phyloP scores from a whole-genome alignment of 148 eudicot genomes.

The Camellia sinensis region DNA sequence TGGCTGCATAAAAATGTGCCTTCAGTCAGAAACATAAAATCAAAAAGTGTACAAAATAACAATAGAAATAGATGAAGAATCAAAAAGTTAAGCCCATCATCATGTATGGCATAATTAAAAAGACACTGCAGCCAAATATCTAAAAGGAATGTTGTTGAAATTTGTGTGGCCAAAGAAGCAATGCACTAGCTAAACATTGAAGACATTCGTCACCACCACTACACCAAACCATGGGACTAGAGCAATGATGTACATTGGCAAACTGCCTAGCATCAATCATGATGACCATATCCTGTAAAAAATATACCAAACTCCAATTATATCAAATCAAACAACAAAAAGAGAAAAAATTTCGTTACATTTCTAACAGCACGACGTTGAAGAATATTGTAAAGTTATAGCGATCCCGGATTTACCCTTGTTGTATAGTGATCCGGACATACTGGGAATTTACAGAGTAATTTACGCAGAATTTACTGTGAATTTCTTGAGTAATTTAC shows the following conservation, averaged over 20 bases:
- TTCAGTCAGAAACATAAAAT: conserved; percentile 25
- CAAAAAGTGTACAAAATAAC: too few relatives aligned
- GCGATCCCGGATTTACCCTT: too few relatives aligned
- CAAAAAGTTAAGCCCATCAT: neutral
- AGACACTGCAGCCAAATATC: neutral
- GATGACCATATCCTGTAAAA: neutral
- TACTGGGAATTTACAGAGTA: too few relatives aligned
- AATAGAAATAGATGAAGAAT: neutral
- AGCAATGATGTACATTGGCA: neutral
- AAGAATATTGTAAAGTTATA: conserved; percentile 92
- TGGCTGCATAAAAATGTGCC: conserved; percentile 56
- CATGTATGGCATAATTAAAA: conserved; percentile 1
- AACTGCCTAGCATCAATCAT: neutral
- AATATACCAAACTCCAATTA: neutral
- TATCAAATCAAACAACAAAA: neutral
- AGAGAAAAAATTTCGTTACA: conserved; percentile 30
- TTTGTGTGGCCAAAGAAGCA: neutral
- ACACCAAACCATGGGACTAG: neutral
- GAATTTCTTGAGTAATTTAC: too few relatives aligned
- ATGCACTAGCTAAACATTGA: neutral
- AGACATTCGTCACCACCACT: conserved; percentile 6
- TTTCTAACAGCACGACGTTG: conserved; percentile 70
- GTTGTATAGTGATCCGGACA: conserved; percentile 79
- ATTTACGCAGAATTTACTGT: too few relatives aligned
- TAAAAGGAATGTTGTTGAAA: neutral